phyloP scores from a whole-genome alignment of 2,329 filamentous ascomycete species.

The Cryphonectria carpinicola region DNA sequence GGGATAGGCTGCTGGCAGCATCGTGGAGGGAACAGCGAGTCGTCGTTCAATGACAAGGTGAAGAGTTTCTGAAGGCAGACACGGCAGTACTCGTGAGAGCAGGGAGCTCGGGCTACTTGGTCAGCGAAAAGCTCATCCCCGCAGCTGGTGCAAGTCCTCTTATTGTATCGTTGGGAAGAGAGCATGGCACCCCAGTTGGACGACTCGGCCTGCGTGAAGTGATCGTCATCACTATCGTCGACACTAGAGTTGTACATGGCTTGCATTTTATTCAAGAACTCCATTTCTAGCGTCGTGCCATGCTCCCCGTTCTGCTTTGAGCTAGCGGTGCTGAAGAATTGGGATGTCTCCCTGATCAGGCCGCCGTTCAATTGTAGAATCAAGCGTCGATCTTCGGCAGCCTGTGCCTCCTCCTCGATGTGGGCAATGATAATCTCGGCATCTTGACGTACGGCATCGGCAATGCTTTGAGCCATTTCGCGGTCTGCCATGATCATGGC shows the following conservation, averaged over 20 bases:
- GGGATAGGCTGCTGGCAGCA: constrained; percentile 12
- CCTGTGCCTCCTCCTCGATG: neutral
- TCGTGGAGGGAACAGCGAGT: neutral
- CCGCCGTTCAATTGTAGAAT: neutral
- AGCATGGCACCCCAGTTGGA: neutral
- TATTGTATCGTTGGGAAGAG: too few species aligned
- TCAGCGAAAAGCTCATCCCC: neutral
- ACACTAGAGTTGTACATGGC: neutral
- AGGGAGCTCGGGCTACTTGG: neutral
- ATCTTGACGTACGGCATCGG: constrained; percentile 12
- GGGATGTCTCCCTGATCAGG: neutral
- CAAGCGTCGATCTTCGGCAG: neutral
- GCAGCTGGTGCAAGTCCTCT: constrained; percentile 12
- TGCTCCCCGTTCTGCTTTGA: neutral
- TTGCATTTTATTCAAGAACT: neutral
- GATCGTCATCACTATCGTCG: neutral
- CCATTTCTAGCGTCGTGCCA: neutral
- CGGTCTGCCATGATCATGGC: neutral
- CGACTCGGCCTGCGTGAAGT: neutral
- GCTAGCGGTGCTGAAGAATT: neutral
- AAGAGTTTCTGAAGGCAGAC: constrained; percentile 4
- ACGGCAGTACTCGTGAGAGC: constrained; percentile 19
- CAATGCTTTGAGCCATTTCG: constrained; percentile 8
- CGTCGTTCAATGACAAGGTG: constrained; percentile 4
- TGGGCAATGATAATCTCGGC: neutral